Base-by-base conservation (phyloP, 1,284 basidiomycete species). In the Microbotryum intermedium region DNA sequence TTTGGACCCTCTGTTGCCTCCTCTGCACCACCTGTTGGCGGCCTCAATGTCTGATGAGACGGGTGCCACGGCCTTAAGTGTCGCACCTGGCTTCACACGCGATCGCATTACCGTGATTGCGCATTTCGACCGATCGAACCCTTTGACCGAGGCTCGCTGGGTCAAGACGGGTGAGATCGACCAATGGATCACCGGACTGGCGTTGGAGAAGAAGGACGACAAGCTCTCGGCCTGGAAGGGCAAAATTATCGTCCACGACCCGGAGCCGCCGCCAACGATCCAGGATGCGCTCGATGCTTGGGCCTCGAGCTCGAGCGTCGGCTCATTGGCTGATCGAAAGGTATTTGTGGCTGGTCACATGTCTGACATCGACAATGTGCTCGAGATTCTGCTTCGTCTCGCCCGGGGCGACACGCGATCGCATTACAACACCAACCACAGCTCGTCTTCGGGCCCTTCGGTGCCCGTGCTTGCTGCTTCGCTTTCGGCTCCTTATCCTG, bases 191-290 rank as follows among this genome's bases (percentile, higher is more conserved):
- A 84, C 84, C 71, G 88, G 84, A 72, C 88, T 89, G 80, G 83
- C 34, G 81, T 84, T 61, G 81, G 82, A 34, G 80, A 64, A 62
- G 55, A 64, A 72, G 28, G 39, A 62, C 48, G 55, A 42, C 52
- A 61, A 49, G 53, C 58, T 69, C 57, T 58, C 67, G 57, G 67
- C 88, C 6, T 98, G 94, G 94, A 86, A 87, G 73, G 89, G 86
- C 74, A 94, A 93, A 76, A 87, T 97, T 59, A 81, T 85, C 57
- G 88, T 97, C 42, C 81, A 84, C 47, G 92, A 97, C 78, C 93
- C 94, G 56, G 94, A 98, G 77, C 88, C 91, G 88, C 85, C 91
- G 25, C 91, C 91, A 39, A 97, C 92, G 4, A 87, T 98, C 48
- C 84, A 84, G 78, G 87, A 85, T 21, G 83, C 94, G 6, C 80